These are phyloP conservation scores for Wickerhamomyces pijperi DNA, from an alignment of 805 yeast genomes.

Conservation along the genomic window DNA sequence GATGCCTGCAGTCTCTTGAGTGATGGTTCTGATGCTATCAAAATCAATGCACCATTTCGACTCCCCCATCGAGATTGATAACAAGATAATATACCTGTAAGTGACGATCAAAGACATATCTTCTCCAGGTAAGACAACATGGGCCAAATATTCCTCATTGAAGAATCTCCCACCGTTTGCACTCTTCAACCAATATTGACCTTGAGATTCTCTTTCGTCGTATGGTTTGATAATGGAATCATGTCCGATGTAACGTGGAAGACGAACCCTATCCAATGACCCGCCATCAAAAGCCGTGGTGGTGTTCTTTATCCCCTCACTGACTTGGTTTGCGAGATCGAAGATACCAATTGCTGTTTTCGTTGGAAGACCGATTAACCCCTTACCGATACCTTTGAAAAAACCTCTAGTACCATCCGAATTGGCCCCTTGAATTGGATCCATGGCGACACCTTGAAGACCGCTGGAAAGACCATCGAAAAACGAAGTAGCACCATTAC, in stretches of 20 bases:
- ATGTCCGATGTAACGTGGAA: slow-evolving; percentile 65
- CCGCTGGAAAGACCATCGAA: slow-evolving; percentile 84
- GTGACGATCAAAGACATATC: slow-evolving; percentile 73
- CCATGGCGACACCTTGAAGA: slow-evolving; percentile 77
- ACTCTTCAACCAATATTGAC: slow-evolving; percentile 83
- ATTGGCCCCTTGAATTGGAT: slow-evolving; percentile 86
- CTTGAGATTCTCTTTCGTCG: slow-evolving; percentile 78
- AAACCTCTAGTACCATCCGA: slow-evolving; percentile 86
- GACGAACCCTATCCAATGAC: slow-evolving; percentile 65
- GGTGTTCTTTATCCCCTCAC: slow-evolving; percentile 89
- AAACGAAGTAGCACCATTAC: slow-evolving; percentile 81
- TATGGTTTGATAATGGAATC: slow-evolving; percentile 71
- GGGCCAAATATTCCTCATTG: slow-evolving; percentile 74
- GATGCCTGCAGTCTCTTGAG: slow-evolving; percentile 73
- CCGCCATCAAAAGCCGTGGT: slow-evolving; percentile 82
- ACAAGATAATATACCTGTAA: slow-evolving; percentile 53
- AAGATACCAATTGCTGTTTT: slow-evolving; percentile 93
- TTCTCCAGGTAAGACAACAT: slow-evolving; percentile 70
- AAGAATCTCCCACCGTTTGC: slow-evolving; percentile 72
- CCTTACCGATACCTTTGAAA: slow-evolving; percentile 88
- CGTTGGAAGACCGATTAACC: slow-evolving; percentile 91
- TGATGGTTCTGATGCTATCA: slow-evolving; percentile 54
- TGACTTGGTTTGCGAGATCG: slow-evolving; percentile 83
- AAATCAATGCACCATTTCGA: slow-evolving; percentile 66
- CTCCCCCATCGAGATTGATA: slow-evolving; percentile 47